Base-by-base conservation (phyloP, 2,329 filamentous ascomycete species). In the Trichoderma pleuroti region DNA sequence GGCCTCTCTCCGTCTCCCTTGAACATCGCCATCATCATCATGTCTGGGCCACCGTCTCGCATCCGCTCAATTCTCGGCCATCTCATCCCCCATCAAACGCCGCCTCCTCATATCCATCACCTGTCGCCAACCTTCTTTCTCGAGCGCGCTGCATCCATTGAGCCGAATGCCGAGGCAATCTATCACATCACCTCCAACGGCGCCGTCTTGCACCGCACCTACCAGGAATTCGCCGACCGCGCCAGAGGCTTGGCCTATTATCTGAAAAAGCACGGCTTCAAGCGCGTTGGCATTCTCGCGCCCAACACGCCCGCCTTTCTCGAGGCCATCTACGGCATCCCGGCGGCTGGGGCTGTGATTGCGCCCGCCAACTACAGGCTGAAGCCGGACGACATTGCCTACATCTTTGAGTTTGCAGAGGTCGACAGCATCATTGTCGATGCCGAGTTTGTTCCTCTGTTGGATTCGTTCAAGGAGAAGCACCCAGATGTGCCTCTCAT, bases 261-360 rank as follows among this genome's bases (percentile, higher is more conserved):
- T 79, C 79, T 99, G 70, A 87, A 88, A 75, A 93, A 92, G 79
- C 88, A 92, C 77, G 86, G 87, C 5, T 90, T 89, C 77, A 91
- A 89, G 76, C 87, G 92, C 72, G 92, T 98, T 7, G 96, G 96
- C 8, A 91, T 99, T 61, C 85, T 99, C 12, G 91, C 90, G 10
- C 93, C 96, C 4, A 99, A 99, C 79, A 99, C 96, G 1, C 96
- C 96, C 0, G 94, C 94, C 0, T 98, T 98, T 76, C 85, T 99
- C 32, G 95, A 98, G 82, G 88, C 90, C 8, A 93, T 97, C 72
- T 99, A 93, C 77, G 96, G 92, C 2, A 91, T 98, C 75, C 91
- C 90, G 1, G 94, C 92, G 1, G 92, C 92, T 0, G 93, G 93
- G 1, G 92, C 86, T 9, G 88, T 97, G 28, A 89, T 94, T 72